A percentile compares a stretch with the other conserved stretches of the same genome.
Conservation (phyloP, 2,329 filamentous ascomycete species). For the Aulographum hederae region DNA sequence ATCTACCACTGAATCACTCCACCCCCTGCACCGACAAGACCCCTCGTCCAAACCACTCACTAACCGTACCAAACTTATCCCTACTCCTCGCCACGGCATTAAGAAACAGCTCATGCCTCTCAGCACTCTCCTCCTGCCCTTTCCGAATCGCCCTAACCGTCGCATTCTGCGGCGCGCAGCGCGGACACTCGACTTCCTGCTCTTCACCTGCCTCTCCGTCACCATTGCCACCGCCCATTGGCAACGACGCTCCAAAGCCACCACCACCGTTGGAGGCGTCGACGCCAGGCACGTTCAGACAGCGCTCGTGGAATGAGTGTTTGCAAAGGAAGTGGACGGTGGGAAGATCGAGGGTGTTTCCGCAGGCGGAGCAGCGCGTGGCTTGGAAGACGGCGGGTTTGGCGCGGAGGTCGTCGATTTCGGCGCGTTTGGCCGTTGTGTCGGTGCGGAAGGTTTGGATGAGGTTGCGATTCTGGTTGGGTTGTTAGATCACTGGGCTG, state of each 20-base stretch:
- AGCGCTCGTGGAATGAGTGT: conserved; percentile 89
- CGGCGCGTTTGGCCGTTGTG: conserved; percentile 59
- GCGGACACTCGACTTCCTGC: conserved; percentile 60
- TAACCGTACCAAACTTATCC: conserved; percentile 77
- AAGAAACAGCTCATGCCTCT: conserved; percentile 76
- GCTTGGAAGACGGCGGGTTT: conserved; percentile 84
- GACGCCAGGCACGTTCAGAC: conserved; percentile 44
- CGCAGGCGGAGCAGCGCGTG: conserved; percentile 72
- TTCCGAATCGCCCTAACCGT: conserved; percentile 75
- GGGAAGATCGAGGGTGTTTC: conserved; percentile 61
- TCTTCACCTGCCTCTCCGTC: conserved; percentile 40
- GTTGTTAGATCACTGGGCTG: conserved; percentile 14
- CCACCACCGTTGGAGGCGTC: conserved; percentile 6
- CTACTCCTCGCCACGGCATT: conserved; percentile 58
- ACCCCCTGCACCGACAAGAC: conserved; percentile 48
- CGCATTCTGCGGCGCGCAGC: conserved; percentile 68
- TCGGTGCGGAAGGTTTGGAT: conserved; percentile 72
- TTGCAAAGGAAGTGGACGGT: conserved; percentile 94
- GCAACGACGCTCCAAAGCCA: not conserved
- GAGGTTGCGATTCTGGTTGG: conserved; percentile 68
- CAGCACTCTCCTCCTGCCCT: conserved; percentile 72
- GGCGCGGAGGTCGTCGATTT: conserved; percentile 57
- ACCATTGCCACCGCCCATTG: not conserved
- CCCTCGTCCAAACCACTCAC: conserved; percentile 86
- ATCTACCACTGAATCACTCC: conserved; percentile 7